Base-by-base conservation (phyloP, 306 rosid genomes). In the Prunus dulcis region DNA sequence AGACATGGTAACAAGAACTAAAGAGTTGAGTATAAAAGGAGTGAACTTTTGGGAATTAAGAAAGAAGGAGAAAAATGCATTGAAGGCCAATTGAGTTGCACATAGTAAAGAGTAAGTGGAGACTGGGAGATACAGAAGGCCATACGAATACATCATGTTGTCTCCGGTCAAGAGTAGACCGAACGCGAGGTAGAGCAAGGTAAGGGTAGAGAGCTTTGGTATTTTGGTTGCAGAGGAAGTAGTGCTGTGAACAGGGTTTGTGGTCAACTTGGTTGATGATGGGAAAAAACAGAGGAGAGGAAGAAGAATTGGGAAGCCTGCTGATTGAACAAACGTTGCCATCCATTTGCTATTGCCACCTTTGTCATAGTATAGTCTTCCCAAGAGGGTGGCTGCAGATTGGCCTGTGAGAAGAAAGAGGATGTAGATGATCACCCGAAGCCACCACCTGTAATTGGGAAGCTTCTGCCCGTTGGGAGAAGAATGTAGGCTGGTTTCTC, bases 301-400 rank as follows among this genome's bases (percentile, higher is more conserved):
- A 62, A 84, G 11, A n/a, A 90, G 71, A 76, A 86, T 0, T 3
- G 92, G 92, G 78, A 90, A 90, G 68, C 96, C 96, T 11, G 85
- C 89, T 18, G 96, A 86, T 74, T 90, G 89, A 79, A 86, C 92
- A 23, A 90, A 75, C 6, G 96, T 86, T 56, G 88, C 84, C 88
- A 90, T 84, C 92, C 96, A 90, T 85, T 86, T 86, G 74, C 95
- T 90, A 20, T 86, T 83, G 43, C 95, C 92, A 63, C 92, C 92
- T 55, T 84, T 75, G 76, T 86, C 91, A 77, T 80, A 90, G 71
- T 90, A 90, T 47, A 90, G 71, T 55, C 88, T 63, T 69, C 92
- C 90, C 75, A 90, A 71, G 34, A 88, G 89, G 10, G 77, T 84
- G 14, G 90, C 90, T 62, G 85, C 70, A 69, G 90, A 82, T 84